Evolutionary conservation across 208 protist species (phyloP).

Genomic region (Sergeia podlipaevii): DNA sequence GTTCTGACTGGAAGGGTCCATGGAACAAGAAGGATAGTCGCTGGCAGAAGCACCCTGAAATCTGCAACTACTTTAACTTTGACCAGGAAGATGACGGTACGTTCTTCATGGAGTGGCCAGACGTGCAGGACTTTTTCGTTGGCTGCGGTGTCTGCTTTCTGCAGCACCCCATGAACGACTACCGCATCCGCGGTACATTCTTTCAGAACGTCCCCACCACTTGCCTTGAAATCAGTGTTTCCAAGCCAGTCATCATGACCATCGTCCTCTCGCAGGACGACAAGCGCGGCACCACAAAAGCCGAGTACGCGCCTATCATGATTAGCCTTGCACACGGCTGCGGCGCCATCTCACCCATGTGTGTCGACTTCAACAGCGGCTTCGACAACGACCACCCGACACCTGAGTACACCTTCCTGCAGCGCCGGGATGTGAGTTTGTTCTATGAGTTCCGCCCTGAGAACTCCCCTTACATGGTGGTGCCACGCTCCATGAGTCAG

Average conservation of each 20-base stretch:
- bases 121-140: conserved; percentile 66
- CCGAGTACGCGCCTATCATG: conserved; percentile 69
- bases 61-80: conserved; percentile 43
- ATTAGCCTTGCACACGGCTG: conserved; percentile 68
- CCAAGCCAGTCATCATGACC: conserved; percentile 35
- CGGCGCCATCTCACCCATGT: conserved; percentile 37
- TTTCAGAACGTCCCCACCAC: conserved; percentile 59
- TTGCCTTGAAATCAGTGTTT: conserved; percentile 62
- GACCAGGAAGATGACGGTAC: conserved; percentile 37
- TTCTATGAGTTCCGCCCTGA: conserved; percentile 73
- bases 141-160: conserved; percentile 77
- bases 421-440: conserved; percentile 70
- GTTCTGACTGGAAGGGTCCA: conserved; percentile 33
- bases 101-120: conserved; percentile 80
- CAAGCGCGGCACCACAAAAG: conserved; percentile 61
- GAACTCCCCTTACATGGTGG: conserved; percentile 75
- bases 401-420: conserved; percentile 65
- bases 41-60: conserved; percentile 55
- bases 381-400: conserved; percentile 78
- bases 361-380: conserved; percentile 66
- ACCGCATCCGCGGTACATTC: conserved; percentile 76
- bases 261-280: conserved; percentile 74
- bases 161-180: conserved; percentile 66
- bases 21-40: conserved; percentile 60
- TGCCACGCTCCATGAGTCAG: conserved; percentile 58